phyloP scores from a whole-genome alignment of 2,329 filamentous ascomycete species.

The Ascocoryne sarcoides region DNA sequence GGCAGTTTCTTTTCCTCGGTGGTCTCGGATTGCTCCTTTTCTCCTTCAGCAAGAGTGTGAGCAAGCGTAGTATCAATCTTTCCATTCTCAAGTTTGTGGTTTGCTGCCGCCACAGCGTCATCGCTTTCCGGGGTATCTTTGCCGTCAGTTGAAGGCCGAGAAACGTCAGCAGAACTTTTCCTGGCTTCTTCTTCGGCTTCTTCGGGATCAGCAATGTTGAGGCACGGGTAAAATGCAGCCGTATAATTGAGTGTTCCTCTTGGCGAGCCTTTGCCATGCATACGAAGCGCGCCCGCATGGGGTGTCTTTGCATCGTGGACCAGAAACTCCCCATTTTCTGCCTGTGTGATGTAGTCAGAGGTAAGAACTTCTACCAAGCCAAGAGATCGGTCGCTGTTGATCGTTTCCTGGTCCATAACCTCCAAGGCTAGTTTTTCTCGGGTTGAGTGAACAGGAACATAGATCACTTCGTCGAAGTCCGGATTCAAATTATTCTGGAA shows the following conservation, averaged over 20 bases:
- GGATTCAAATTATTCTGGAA: slow-evolving; percentile 94
- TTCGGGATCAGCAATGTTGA: slow-evolving; percentile 88
- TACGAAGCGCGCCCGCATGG: slow-evolving; percentile 58
- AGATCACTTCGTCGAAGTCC: slow-evolving; percentile 91
- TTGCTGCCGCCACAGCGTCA: slow-evolving; percentile 29
- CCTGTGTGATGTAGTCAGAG: slow-evolving; percentile 70
- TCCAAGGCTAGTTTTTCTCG: slow-evolving; percentile 82
- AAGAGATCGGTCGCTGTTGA: slow-evolving; percentile 83
- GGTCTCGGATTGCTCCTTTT: slow-evolving; percentile 36
- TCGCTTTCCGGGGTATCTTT: slow-evolving; percentile 9
- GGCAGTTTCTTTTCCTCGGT: slow-evolving; percentile 46
- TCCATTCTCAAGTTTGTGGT: slow-evolving; percentile 30
- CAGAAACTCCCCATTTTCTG: slow-evolving; percentile 71
- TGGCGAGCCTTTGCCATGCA: slow-evolving; percentile 61
- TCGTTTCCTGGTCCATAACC: slow-evolving; percentile 92
- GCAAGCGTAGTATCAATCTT: slow-evolving; percentile 19
- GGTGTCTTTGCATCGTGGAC: slow-evolving; percentile 67
- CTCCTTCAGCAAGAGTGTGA: slow-evolving; percentile 24
- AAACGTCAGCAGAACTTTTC: slow-evolving; percentile 15
- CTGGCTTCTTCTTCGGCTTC: slow-evolving; percentile 47
- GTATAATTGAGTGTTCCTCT: slow-evolving; percentile 82
- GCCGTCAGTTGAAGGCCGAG: slow-evolving; percentile 21
- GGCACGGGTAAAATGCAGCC: slow-evolving; percentile 79
- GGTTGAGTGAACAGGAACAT: slow-evolving; percentile 77
- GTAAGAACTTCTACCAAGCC: slow-evolving; percentile 71